Conservation (phyloP, 768 basidiomycete genomes). For the Lactifluus pinguis region DNA sequence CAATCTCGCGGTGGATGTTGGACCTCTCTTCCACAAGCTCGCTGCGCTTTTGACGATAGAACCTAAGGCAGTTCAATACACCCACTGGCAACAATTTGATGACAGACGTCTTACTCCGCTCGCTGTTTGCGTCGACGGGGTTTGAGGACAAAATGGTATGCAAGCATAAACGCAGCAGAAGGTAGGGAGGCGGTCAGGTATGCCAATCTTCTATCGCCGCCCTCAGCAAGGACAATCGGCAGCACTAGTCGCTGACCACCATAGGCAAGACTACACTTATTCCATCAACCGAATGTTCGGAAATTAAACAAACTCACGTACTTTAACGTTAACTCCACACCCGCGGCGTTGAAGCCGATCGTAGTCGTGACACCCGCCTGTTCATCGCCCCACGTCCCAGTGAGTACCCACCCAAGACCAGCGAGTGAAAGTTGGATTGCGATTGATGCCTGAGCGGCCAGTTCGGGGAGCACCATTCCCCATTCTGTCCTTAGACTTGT, state of each 20-base stretch:
- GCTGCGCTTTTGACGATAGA: constrained; percentile 55
- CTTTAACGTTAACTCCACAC: constrained; percentile 49
- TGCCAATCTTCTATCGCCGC: constrained; percentile 38
- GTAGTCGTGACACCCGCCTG: constrained; percentile 35
- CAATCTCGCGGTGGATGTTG: constrained; percentile 52
- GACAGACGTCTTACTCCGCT: constrained; percentile 36
- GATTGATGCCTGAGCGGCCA: constrained; percentile 44
- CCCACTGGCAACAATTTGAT: constrained; percentile 2
- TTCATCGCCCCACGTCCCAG: constrained; percentile 42
- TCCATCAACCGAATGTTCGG: constrained; percentile 17
- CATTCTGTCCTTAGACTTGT: constrained; percentile 45
- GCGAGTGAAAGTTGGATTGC: constrained; percentile 40
- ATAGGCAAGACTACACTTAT: constrained; percentile 38
- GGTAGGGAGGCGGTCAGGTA: constrained; percentile 47
- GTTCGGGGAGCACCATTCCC: constrained; percentile 44
- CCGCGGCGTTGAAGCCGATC: constrained; percentile 36
- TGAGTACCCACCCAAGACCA: constrained; percentile 36
- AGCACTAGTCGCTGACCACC: constrained; percentile 48
- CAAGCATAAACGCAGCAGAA: constrained; percentile 40
- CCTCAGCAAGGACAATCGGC: constrained; percentile 48
- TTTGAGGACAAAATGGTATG: constrained; percentile 49
- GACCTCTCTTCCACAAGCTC: constrained; percentile 56
- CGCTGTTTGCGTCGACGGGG: constrained; percentile 47
- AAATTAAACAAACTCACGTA: constrained; percentile 29
- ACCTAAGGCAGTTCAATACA: constrained; percentile 33